A percentile compares a stretch with the other conserved stretches of the same genome.
Conservation (phyloP, 306 rosid species). For the Trifolium subterraneum region DNA sequence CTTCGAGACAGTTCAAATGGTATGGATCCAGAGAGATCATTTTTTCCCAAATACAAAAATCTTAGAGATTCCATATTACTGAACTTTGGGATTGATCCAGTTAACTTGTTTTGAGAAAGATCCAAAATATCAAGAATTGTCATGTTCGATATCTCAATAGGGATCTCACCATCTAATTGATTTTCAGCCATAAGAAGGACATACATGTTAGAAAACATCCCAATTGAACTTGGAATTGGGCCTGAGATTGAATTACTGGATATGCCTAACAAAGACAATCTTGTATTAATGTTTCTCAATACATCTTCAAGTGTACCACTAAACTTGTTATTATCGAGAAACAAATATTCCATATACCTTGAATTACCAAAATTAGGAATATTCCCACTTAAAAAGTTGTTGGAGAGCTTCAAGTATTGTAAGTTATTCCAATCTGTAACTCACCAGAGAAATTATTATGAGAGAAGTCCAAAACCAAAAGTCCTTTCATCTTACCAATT, state of each 20-base stretch:
- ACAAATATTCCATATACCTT: fast-evolving
- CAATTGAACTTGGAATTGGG: conserved; percentile 33
- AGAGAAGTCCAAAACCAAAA: neutral
- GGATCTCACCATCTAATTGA: conserved; percentile 36
- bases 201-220: fast-evolving
- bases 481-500: conserved; percentile 19
- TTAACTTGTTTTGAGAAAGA: conserved; percentile 36
- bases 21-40: neutral
- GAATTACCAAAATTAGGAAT: neutral
- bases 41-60: conserved; percentile 22
- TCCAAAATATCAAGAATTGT: neutral
- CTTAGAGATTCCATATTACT: neutral
- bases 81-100: neutral
- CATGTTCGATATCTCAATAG: neutral
- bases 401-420: neutral
- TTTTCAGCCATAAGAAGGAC: conserved; percentile 3
- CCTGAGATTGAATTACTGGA: conserved; percentile 33
- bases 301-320: conserved; percentile 3
- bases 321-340: neutral
- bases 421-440: neutral
- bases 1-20: neutral
- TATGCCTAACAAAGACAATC: fast-evolving
- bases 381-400: conserved; percentile 16
- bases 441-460: conserved; percentile 23
- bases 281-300: neutral